phyloP scores from a whole-genome alignment of 2,329 filamentous ascomycete genomes.

The Chaetomiaceae sp. region DNA sequence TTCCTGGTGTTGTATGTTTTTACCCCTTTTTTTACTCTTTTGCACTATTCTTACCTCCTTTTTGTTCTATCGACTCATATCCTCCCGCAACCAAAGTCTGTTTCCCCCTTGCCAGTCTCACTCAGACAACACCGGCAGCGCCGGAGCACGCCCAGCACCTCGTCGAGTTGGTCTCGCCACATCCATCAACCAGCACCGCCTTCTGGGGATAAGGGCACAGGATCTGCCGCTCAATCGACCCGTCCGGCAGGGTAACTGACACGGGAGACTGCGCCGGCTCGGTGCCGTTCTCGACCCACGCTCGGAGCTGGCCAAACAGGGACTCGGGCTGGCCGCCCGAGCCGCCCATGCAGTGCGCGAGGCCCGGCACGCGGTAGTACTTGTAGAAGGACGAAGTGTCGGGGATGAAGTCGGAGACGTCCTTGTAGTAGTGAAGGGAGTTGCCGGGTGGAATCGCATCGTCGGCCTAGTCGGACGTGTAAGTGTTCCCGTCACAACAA shows the following conservation, averaged over 20 bases:
- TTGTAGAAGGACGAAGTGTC: conserved; percentile 29
- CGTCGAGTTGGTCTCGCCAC: no score
- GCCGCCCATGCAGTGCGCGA: conserved; percentile 31
- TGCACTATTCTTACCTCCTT: no score
- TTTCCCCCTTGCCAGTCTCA: no score
- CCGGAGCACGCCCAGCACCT: no score
- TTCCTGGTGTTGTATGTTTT: no score
- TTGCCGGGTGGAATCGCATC: conserved; percentile 26
- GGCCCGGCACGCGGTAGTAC: conserved; percentile 30
- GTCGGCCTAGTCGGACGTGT: no score
- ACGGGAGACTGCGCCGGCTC: conserved; percentile 23
- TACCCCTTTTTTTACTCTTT: no score
- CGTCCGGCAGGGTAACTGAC: neutral
- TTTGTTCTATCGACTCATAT: no score
- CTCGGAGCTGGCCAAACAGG: conserved; percentile 24
- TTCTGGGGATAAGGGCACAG: conserved; percentile 17
- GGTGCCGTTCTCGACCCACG: conserved; percentile 31
- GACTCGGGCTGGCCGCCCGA: conserved; percentile 24
- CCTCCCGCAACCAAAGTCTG: no score
- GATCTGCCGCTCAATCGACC: neutral
- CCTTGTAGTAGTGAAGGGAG: conserved; percentile 30
- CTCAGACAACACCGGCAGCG: no score
- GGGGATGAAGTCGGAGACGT: conserved; percentile 16
- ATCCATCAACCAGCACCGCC: no score
- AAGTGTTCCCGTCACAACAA: no score